Base-by-base conservation (phyloP, 1,139 yeast genomes). In the Geotrichum armillariae region DNA sequence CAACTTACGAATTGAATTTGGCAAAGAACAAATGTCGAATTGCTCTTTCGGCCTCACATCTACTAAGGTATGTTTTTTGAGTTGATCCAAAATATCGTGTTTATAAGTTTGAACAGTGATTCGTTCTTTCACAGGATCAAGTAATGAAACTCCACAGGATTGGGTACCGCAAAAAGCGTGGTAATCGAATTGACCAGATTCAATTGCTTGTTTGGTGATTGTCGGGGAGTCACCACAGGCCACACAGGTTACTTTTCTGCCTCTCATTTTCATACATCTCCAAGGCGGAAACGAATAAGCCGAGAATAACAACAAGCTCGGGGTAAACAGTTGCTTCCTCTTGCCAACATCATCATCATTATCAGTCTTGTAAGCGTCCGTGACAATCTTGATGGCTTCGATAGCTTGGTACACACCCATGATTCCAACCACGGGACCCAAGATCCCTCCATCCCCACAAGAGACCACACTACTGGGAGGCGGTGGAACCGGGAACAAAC, bases 341-440 rank as follows among this genome's bases (percentile, higher is more conserved):
- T 21, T 27, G 3, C 17, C 17, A 4, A 12, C 14, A 18, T 31
- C 23, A 2, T 18, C 20, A 20, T 11, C 18, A 2, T 20, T 22
- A 4, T 11, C 16, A 11, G 27, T 18, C n/a, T 18, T 37, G 62
- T 88, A 87, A 45, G 68, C 72, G 0, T 76, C 84, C 1, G 85
- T 76, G 4, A 89, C 60, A 1, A 91, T 72, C 62, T 93, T 91
- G 42, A 94, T 76, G 0, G 96, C 76, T 62, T 94, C 99, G 29
- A 86, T 71, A 0, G 96, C 95, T 85, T 94, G 94, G 72, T 87
- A 75, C 0, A 83, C 75, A 3, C 99, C 99, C 64, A 93, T 80
- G 1, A 90, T 62, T 0, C 99, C 99, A 44, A 94, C 95, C 5
- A 93, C 94, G 0, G 99, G 96, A 0, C 99, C 99, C 20, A 94